Base-by-base conservation (phyloP, 2,329 filamentous ascomycete genomes). In the Aspergillus ibericus region DNA sequence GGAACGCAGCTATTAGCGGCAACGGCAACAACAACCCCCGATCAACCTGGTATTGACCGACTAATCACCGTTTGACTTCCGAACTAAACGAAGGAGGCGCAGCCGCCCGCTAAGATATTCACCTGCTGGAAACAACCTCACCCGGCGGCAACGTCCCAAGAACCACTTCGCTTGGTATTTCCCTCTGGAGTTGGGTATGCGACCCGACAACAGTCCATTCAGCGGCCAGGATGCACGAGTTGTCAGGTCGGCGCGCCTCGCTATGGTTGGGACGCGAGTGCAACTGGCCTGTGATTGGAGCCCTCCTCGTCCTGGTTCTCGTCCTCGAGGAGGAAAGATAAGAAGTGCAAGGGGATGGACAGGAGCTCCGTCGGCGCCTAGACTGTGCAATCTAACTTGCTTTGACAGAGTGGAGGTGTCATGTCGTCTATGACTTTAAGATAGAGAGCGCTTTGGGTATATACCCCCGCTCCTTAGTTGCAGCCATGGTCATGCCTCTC, bases 81-180 rank as follows among this genome's bases (percentile, higher is more conserved):
- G 34, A 53, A 54, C 50, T 58, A 48, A 47, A 53, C 35, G 42
- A 54, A 51, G 13, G 56, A 51, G 56, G 56, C 56, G 56, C 56
- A 58, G 56, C 56, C 25, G 27, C 47, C 51, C 46, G 29, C 36
- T 32, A 48, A 32, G 25, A 32, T 16, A 48, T 15, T 48, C 42
- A 48, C 32, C 32, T 29, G 44, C 44, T 29, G 44, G 25, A 29
- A 29, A n/a, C n/a, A 29, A 48, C 25, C 38, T 42, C 22, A 48
- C 22, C 44, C 44, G 51, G 56, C 56, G 56, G 46, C 56, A 50
- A 49, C 25, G 29, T 32, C 9, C 44, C 27, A 32, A 29, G 44
- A 29, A n/a, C 25, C 44, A 16, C 44, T 32, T 48, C 44, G 22
- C 42, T 47, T 15, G 42, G 42, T 20, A 47, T 47, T 27, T 27